Evolutionary conservation across 495 filamentous ascomycete genomes (phyloP).

Genomic region (Letharia lupina): DNA sequence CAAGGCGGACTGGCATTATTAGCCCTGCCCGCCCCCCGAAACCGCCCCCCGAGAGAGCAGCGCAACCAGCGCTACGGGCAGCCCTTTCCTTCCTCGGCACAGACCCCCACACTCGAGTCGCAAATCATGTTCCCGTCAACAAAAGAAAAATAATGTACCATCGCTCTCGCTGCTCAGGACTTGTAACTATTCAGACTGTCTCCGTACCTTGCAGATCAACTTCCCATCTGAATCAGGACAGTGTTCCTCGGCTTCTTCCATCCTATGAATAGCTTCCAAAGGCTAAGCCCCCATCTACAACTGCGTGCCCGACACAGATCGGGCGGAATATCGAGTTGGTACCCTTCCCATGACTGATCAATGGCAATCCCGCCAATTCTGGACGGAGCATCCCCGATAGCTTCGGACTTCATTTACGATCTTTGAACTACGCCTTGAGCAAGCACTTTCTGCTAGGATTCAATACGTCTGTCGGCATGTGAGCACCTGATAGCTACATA

Average conservation of each 20-base stretch:
- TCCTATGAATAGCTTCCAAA: constrained; percentile 7
- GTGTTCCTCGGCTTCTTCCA: constrained; percentile 8
- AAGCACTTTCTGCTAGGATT: background rate
- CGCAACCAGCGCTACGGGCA: background rate
- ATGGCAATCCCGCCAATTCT: background rate
- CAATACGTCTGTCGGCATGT: background rate
- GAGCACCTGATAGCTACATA: background rate
- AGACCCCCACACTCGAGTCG: constrained; percentile 3
- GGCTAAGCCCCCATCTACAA: background rate
- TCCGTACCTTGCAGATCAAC: constrained; percentile 15
- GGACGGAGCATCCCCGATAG: background rate
- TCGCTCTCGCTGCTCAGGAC: background rate
- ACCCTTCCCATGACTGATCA: background rate
- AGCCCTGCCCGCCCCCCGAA: background rate
- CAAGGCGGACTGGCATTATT: constrained; percentile 6
- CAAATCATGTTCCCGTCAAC: background rate
- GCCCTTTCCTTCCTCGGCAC: constrained; percentile 13
- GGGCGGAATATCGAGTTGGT: background rate
- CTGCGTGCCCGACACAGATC: background rate
- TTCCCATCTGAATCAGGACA: background rate
- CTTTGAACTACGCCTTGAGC: background rate
- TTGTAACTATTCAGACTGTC: constrained; percentile 5
- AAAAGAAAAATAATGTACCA: too few species aligned
- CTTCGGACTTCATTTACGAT: background rate
- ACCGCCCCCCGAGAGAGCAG: background rate